Conservation (phyloP, 2,329 filamentous ascomycete genomes). For the Fusarium continuum region DNA sequence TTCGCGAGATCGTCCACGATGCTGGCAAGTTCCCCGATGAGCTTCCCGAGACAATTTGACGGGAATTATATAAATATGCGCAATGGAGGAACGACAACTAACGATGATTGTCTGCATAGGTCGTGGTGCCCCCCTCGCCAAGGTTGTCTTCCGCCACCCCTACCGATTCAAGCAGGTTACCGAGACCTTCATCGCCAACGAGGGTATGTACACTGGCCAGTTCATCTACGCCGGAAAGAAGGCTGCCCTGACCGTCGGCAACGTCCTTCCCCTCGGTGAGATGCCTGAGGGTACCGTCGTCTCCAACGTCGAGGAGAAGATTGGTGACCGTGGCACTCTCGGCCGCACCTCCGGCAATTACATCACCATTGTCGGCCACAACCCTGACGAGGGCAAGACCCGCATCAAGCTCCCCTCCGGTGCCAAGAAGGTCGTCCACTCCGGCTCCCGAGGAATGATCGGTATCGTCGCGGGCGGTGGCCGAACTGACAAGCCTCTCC, state of each 20-base stretch:
- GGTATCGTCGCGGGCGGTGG: conserved; percentile 99
- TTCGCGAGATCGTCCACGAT: conserved; percentile 99
- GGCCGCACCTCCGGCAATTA: conserved; percentile 99
- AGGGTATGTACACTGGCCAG: conserved; percentile 99
- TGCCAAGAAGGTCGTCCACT: conserved; percentile 98
- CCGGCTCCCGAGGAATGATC: conserved; percentile 94
- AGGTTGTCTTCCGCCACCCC: conserved; percentile 95
- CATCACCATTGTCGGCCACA: conserved; percentile 97
- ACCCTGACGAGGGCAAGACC: conserved; percentile 99
- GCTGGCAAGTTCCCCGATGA: conserved; percentile 65
- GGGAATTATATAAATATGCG: conserved; percentile 21
- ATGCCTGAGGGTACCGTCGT: conserved; percentile 99
- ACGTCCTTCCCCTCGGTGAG: conserved; percentile 92
- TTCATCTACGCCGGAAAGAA: conserved; percentile 99
- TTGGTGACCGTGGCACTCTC: conserved; percentile 94
- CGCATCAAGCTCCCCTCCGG: conserved; percentile 99
- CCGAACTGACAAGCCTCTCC: conserved; percentile 98
- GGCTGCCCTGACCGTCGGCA: conserved; percentile 94
- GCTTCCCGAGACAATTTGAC: conserved; percentile 24
- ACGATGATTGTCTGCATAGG: conserved; percentile 46
- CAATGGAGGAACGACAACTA: conserved; percentile 38
- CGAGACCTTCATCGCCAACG: conserved; percentile 99
- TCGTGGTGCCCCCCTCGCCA: conserved; percentile 96
- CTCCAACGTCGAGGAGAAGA: conserved; percentile 99
- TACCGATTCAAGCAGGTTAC: conserved; percentile 98